Evolutionary conservation across 805 yeast species (phyloP).

Genomic region (Candida dajiaensis): DNA sequence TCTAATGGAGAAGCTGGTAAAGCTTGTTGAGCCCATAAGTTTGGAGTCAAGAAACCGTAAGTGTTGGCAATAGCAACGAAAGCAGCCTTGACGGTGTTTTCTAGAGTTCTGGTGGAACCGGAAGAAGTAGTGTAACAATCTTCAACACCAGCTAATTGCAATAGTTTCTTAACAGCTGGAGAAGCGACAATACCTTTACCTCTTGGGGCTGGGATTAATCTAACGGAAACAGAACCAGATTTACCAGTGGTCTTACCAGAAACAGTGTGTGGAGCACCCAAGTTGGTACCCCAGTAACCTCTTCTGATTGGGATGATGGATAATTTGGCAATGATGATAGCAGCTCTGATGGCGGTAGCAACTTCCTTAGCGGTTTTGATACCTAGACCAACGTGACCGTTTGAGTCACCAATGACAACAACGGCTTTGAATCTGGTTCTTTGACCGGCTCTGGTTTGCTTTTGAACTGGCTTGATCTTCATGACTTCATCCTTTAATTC

Average conservation of each 20-base stretch:
- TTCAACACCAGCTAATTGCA: conserved; percentile 99
- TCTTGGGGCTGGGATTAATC: conserved; percentile 99
- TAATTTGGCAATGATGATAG: conserved; percentile 98
- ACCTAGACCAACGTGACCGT: conserved; percentile 99
- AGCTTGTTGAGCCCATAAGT: conserved; percentile 90
- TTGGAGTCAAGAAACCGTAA: conserved; percentile 99
- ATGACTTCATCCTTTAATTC: conserved; percentile 96
- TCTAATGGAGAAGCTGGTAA: conserved; percentile 92
- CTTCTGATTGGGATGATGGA: conserved; percentile 99
- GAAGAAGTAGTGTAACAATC: conserved; percentile 98
- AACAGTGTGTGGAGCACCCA: conserved; percentile 99
- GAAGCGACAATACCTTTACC: conserved; percentile 99
- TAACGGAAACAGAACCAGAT: conserved; percentile 99
- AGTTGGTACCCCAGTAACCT: conserved; percentile 99
- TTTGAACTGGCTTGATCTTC: conserved; percentile 99
- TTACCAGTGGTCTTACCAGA: conserved; percentile 98
- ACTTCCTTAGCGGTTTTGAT: conserved; percentile 99
- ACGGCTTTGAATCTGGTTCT: conserved; percentile 99
- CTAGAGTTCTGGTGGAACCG: conserved; percentile 99
- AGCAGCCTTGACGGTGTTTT: conserved; percentile 99
- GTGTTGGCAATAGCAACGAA: conserved; percentile 99
- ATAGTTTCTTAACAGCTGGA: conserved; percentile 97
- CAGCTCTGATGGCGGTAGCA: conserved; percentile 99
- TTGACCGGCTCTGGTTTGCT: conserved; percentile 99
- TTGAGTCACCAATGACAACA: conserved; percentile 98